These are phyloP conservation scores for Gracilaria caudata DNA, from an alignment of 23 red algal genomes.

Conservation along the genomic window DNA sequence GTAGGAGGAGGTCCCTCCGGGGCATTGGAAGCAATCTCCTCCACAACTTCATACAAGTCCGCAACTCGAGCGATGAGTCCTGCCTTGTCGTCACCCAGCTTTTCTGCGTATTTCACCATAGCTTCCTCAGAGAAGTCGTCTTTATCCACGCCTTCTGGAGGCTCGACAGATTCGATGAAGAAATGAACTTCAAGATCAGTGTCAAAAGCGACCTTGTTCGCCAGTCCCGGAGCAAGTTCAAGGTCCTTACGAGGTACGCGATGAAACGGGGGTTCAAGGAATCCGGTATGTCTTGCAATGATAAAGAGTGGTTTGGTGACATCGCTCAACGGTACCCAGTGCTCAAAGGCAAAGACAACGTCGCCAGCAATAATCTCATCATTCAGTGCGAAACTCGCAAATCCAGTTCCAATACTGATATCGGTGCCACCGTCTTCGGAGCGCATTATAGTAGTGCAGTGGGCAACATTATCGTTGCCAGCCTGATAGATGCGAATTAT, in stretches of 20 bases:
- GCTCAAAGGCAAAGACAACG: constrained; percentile 80
- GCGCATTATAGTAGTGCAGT: constrained; percentile 62
- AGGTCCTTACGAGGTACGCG: constrained; percentile 56
- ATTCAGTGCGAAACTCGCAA: constrained; percentile 60
- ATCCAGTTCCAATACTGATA: constrained; percentile 64
- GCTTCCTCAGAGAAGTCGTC: constrained; percentile 62
- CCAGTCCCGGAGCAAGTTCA: constrained; percentile 77
- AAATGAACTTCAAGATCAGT: constrained; percentile 66
- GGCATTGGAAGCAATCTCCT: constrained; percentile 36
- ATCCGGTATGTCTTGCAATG: constrained; percentile 72
- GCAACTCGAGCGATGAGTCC: constrained; percentile 40
- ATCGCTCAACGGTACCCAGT: constrained; percentile 76
- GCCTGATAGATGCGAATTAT: constrained; percentile 73
- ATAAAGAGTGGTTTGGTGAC: constrained; percentile 84
- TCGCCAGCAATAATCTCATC: constrained; percentile 84
- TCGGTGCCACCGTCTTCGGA: constrained; percentile 44
- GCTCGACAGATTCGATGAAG: constrained; percentile 68
- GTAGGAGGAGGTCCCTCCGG: constrained; percentile 31
- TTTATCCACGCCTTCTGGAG: constrained; percentile 14
- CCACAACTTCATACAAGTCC: constrained; percentile 49
- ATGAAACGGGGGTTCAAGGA: constrained; percentile 68
- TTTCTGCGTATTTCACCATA: constrained; percentile 33
- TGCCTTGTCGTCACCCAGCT: constrained; percentile 23
- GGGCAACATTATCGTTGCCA: constrained; percentile 26
- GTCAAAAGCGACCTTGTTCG: constrained; percentile 54